These are phyloP conservation scores for Clohesyomyces aquaticus DNA, from an alignment of 495 filamentous ascomycete genomes.

Conservation along the genomic window DNA sequence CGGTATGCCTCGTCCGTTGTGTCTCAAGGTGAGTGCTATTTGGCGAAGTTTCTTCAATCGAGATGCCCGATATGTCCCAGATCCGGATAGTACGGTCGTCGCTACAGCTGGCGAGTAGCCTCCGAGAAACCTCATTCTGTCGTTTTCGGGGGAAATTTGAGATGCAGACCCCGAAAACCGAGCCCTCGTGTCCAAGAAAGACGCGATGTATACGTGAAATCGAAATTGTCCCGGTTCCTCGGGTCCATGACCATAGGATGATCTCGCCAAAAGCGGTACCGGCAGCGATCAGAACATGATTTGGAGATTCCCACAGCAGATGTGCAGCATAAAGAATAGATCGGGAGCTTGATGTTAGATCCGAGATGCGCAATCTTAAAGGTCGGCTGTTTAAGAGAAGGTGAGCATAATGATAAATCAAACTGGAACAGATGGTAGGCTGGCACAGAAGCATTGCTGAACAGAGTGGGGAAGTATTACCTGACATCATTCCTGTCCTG, in stretches of 20 bases:
- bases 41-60: slow-evolving; percentile 19
- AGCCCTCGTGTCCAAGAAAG: slow-evolving; percentile 90
- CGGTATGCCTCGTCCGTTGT: slow-evolving; percentile 28
- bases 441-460: not conserved
- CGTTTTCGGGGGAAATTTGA: slow-evolving; percentile 60
- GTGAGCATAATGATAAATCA: not conserved
- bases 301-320: slow-evolving; percentile 60
- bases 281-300: slow-evolving; percentile 72
- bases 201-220: slow-evolving; percentile 59
- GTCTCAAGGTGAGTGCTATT: slow-evolving; percentile 52
- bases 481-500: not conserved
- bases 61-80: slow-evolving; percentile 75
- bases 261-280: slow-evolving; percentile 95
- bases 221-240: not conserved
- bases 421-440: slow-evolving; percentile 1
- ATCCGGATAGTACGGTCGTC: slow-evolving; percentile 90
- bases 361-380: slow-evolving; percentile 41
- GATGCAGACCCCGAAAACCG: slow-evolving; percentile 84
- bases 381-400: slow-evolving; percentile 20
- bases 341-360: slow-evolving; percentile 69
- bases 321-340: slow-evolving; percentile 89
- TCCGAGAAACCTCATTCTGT: slow-evolving; percentile 46
- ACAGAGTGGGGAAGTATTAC: no score
- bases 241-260: slow-evolving; percentile 76
- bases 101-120: slow-evolving; percentile 86